Evolutionary conservation across 2,329 filamentous ascomycete genomes (phyloP).

Genomic region (Scortechinia acanthostroma): DNA sequence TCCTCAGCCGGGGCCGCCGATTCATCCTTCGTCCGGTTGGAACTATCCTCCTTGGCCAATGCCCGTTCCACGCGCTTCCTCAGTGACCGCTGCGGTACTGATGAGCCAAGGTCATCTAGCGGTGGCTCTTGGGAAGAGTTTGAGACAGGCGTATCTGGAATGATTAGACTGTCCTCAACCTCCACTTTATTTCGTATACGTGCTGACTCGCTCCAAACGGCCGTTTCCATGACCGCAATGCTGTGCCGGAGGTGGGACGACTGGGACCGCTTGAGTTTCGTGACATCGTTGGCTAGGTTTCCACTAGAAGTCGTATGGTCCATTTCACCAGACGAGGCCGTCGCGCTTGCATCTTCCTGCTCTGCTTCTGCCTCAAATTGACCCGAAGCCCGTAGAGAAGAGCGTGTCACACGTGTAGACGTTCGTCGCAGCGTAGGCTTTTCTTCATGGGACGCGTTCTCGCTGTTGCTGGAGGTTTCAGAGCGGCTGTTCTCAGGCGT

Average conservation of each 20-base stretch:
- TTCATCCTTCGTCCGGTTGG: slow-evolving; percentile 23
- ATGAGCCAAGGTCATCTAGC: not conserved
- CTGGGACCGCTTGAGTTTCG: not conserved
- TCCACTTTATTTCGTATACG: not conserved
- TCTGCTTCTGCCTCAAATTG: no score
- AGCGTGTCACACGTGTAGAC: slow-evolving; percentile 27
- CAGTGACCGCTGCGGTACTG: slow-evolving; percentile 18
- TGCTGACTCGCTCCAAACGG: not conserved
- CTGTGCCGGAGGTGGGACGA: slow-evolving; percentile 1
- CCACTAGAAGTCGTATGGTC: no score
- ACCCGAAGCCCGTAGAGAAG: slow-evolving; percentile 17
- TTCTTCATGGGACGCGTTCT: slow-evolving; percentile 21
- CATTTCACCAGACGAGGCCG: no score
- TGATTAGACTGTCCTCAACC: not conserved
- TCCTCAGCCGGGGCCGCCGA: not conserved
- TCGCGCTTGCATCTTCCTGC: no score
- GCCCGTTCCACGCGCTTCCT: slow-evolving; percentile 27
- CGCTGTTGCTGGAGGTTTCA: slow-evolving; percentile 28
- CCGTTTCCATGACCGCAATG: slow-evolving; percentile 1
- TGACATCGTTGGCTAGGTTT: not conserved
- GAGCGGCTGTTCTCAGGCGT: slow-evolving; percentile 31
- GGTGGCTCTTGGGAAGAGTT: not conserved
- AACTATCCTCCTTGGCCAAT: slow-evolving; percentile 21
- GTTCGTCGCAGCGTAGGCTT: slow-evolving; percentile 16
- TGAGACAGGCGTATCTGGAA: not conserved